Evolutionary conservation across 2,329 filamentous ascomycete species (phyloP), one percentile per base, ranked within the genome.

Genomic region (Thelonectria blattea): DNA sequence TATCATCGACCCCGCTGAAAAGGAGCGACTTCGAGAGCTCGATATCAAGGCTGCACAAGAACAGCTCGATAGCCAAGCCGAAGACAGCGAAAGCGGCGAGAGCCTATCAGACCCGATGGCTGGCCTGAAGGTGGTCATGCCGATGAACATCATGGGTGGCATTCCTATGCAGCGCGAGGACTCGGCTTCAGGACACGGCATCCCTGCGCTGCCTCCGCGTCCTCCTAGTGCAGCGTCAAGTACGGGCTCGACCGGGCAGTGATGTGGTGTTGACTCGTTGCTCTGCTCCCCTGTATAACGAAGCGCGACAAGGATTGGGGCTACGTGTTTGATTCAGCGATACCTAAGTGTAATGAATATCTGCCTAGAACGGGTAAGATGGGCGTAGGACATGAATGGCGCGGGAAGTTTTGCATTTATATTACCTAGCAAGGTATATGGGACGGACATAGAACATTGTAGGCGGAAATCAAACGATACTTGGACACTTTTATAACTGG

Each of bases 1-100:
- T 66, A 73, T 89, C 20, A 80, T 89, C 24, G 87, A 89, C 60
- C 76, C 80, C 0, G 80, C 82, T 14, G 86, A 88, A 75, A 88
- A 88, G 78, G 77, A 80, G 66, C 77, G 86, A 39, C 70, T 85
- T 52, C 76, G 74, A 47, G 82, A 85, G 65, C 67, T 84, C 48
- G 81, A 85, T 70, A 71, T 76, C 22, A 79, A 80, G 71, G 76
- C 78, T 3, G 77, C 75, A 14, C 69, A 81, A 63, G 71, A 77
- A 65, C 75, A 78, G 64, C 65, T 77, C 37, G 72, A 74, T 24
- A 72, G 71, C 32, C 72, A 71, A 50, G 72, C 68, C 3, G 71
- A 74, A 41, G 71, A 80, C 56, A 68, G 76, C 59, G 68, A 79
- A 43, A 67, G 74, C 45, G 58, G 70, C 58, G 66, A 37, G 7